phyloP scores from a whole-genome alignment of 2,329 filamentous ascomycete species.

The Penicillium hordei region DNA sequence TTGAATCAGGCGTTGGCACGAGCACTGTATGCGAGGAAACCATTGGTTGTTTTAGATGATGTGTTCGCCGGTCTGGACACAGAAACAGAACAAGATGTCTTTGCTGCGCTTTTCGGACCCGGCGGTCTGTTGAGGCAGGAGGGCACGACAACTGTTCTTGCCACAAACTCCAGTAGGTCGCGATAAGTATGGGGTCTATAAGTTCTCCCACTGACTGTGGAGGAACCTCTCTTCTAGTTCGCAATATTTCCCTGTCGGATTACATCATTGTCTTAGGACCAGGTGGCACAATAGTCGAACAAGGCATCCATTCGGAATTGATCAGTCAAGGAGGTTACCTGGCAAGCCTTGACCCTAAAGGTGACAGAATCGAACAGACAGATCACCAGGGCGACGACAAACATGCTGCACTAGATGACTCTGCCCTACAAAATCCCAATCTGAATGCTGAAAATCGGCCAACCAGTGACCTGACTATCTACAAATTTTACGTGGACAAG shows the following conservation, averaged over 20 bases:
- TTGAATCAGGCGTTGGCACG: slow-evolving; percentile 22
- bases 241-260: no score
- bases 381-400: background rate
- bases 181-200: slow-evolving; percentile 10
- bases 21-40: slow-evolving; percentile 17
- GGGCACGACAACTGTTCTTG: slow-evolving; percentile 7
- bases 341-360: no score
- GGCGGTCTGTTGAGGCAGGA: slow-evolving; percentile 8
- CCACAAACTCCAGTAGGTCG: background rate
- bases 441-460: background rate
- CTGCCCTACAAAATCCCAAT: background rate
- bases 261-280: no score
- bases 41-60: slow-evolving; percentile 21
- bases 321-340: no score
- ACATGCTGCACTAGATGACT: background rate
- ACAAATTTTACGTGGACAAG: background rate
- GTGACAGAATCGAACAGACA: no score
- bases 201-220: no score
- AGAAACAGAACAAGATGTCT: background rate
- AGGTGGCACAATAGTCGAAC: no score
- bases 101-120: background rate
- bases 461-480: slow-evolving; percentile 8
- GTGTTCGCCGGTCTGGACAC: slow-evolving; percentile 15
- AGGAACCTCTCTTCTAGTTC: no score
- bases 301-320: no score